phyloP scores from a whole-genome alignment of 2,329 filamentous ascomycete species.

The Fusarium nisikadoi region DNA sequence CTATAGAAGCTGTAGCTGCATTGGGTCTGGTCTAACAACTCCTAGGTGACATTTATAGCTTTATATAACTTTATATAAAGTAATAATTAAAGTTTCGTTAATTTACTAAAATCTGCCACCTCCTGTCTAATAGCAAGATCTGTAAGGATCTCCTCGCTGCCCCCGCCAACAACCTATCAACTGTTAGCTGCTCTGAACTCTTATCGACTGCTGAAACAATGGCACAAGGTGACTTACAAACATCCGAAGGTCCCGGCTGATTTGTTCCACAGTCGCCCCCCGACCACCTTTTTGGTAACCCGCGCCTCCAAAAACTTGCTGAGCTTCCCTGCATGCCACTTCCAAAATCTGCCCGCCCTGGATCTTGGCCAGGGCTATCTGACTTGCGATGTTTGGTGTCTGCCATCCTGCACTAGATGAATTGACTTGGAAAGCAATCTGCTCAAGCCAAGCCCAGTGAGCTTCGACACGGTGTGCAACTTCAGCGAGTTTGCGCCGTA shows the following conservation, averaged over 20 bases:
- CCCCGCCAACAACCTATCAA: background rate
- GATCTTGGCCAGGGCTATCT: background rate
- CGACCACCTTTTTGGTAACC: background rate
- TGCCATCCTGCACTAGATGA: background rate
- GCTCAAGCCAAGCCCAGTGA: background rate
- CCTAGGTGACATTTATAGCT: no score
- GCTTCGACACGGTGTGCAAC: background rate
- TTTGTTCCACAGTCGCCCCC: background rate
- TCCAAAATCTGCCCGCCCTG: background rate
- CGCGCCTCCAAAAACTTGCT: background rate
- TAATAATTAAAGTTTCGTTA: background rate
- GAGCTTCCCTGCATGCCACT: background rate
- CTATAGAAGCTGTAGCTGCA: no score
- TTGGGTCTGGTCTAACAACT: no score
- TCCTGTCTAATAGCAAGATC: background rate
- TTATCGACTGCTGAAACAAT: rapidly evolving
- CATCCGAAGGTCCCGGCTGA: background rate
- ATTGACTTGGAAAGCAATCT: background rate
- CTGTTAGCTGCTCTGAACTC: background rate
- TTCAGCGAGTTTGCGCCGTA: background rate
- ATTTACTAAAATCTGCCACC: background rate
- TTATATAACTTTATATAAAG: no score
- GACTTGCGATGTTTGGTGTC: background rate
- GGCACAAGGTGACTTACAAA: background rate
- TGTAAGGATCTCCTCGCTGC: background rate